Conservation (phyloP, 495 filamentous ascomycete species). For the Talaromyces nanjingensis region DNA sequence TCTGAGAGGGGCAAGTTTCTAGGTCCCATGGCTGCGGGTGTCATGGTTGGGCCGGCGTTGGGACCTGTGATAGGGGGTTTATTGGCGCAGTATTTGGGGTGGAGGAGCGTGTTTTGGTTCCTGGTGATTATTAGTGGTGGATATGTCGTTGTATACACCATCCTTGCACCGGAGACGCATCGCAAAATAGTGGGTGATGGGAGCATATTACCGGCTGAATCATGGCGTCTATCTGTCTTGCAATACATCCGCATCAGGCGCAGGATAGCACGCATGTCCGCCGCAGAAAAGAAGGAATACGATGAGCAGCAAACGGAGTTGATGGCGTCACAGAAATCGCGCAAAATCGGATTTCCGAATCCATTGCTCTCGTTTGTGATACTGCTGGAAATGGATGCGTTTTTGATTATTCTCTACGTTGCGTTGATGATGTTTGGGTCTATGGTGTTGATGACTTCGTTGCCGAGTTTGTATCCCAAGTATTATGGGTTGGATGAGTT, state of each 20-base stretch:
- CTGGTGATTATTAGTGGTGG: slow-evolving; percentile 26
- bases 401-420: slow-evolving; percentile 49
- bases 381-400: slow-evolving; percentile 57
- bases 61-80: slow-evolving; percentile 38
- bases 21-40: slow-evolving; percentile 27
- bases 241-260: slow-evolving; percentile 26
- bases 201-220: slow-evolving; percentile 17
- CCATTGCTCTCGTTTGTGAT: slow-evolving; percentile 56
- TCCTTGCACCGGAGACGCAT: slow-evolving; percentile 61
- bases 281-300: slow-evolving; percentile 18
- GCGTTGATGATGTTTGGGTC: slow-evolving; percentile 49
- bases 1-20: slow-evolving; percentile 56
- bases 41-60: slow-evolving; percentile 21
- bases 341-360: slow-evolving; percentile 56
- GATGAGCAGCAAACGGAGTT: slow-evolving; percentile 15
- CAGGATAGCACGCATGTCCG: slow-evolving; percentile 12
- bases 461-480: slow-evolving; percentile 52
- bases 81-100: slow-evolving; percentile 28
- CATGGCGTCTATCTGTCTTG: slow-evolving; percentile 32
- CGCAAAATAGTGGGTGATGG: slow-evolving; percentile 69
- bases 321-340: slow-evolving; percentile 4
- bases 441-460: slow-evolving; percentile 38
- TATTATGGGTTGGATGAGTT: slow-evolving; percentile 63
- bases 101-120: slow-evolving; percentile 41
- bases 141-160: slow-evolving; percentile 32